These are phyloP conservation scores for Pseudopyrenochaeta lycopersici DNA, from an alignment of 2,329 filamentous ascomycete genomes.

Conservation along the genomic window DNA sequence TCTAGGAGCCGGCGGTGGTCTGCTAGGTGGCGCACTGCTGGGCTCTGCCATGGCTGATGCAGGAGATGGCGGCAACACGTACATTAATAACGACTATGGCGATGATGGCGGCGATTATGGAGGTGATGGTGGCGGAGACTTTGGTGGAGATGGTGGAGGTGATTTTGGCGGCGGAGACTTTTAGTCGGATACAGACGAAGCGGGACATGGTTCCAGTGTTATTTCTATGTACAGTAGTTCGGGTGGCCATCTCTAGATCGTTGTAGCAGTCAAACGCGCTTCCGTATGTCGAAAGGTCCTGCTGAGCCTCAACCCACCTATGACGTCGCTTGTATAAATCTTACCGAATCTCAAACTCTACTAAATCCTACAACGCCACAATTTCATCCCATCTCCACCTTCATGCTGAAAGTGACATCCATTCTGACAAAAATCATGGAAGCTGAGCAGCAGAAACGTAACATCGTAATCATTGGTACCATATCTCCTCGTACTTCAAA, in stretches of 20 bases:
- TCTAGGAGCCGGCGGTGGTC: constrained; percentile 80
- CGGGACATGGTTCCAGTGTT: background rate
- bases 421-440: constrained; percentile 34
- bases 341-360: constrained; percentile 17
- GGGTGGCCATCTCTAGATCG: background rate
- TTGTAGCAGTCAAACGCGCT: background rate
- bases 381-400: constrained; percentile 11
- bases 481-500: background rate
- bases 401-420: constrained; percentile 31
- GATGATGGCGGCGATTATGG: constrained; percentile 31
- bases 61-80: constrained; percentile 32
- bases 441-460: constrained; percentile 33
- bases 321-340: constrained; percentile 29
- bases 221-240: background rate
- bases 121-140: constrained; percentile 34
- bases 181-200: constrained; percentile 1
- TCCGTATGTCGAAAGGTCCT: background rate
- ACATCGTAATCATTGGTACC: constrained; percentile 49
- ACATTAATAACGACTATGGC: constrained; percentile 17
- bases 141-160: constrained; percentile 33
- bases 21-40: constrained; percentile 80
- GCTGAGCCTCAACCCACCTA: constrained; percentile 9
- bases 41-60: constrained; percentile 68
- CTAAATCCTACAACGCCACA: constrained; percentile 22
- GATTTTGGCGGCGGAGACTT: constrained; percentile 41